Conservation (phyloP, 2,329 filamentous ascomycete genomes). For the Bipolaris cookei region DNA sequence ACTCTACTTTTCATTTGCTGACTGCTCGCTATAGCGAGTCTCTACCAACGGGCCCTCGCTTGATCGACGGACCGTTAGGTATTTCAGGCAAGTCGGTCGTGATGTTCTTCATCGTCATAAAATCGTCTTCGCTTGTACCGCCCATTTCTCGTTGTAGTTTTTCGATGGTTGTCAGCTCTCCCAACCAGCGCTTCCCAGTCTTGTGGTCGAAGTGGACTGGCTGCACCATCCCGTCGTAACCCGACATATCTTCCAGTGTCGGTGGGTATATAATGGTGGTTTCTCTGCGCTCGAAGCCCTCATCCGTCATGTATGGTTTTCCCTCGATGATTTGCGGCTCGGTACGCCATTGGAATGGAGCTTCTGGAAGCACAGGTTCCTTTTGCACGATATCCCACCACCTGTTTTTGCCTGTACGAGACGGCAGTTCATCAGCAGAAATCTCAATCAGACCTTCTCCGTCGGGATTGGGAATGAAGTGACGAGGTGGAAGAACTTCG, state of each 20-base stretch:
- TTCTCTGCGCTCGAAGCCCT: constrained; percentile 53
- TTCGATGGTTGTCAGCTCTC: constrained; percentile 31
- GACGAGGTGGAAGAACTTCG: constrained; percentile 60
- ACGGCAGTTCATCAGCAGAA: constrained; percentile 51
- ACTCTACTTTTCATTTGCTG: background rate
- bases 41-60: constrained; percentile 23
- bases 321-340: constrained; percentile 51
- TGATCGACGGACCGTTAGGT: constrained; percentile 12
- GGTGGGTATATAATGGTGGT: constrained; percentile 57
- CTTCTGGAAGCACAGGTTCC: constrained; percentile 17
- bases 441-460: constrained; percentile 54
- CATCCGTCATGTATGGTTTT: constrained; percentile 43
- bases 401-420: constrained; percentile 36
- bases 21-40: constrained; percentile 6
- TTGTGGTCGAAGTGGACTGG: constrained; percentile 42
- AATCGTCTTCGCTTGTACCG: constrained; percentile 10
- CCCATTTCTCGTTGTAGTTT: constrained; percentile 23
- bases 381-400: constrained; percentile 40
- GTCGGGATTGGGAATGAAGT: constrained; percentile 54
- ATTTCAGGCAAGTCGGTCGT: constrained; percentile 17
- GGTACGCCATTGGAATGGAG: constrained; percentile 28
- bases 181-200: constrained; percentile 34
- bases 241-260: constrained; percentile 45
- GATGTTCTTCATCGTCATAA: constrained; percentile 18
- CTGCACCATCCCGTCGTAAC: constrained; percentile 35